phyloP scores from a whole-genome alignment of 2,329 filamentous ascomycete species.

The Aspergillus tanneri region DNA sequence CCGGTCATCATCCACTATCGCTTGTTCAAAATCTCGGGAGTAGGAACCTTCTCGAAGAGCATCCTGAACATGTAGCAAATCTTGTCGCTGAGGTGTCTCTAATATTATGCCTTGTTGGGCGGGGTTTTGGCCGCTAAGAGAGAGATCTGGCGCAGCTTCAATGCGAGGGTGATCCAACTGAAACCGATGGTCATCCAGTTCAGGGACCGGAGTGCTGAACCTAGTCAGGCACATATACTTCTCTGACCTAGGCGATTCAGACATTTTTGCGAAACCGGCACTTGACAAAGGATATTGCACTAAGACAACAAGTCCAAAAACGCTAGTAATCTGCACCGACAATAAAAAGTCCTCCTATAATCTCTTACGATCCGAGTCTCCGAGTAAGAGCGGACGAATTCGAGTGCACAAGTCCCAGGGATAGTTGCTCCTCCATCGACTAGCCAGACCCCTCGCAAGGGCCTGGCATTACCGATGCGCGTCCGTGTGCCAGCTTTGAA shows the following conservation, averaged over 20 bases:
- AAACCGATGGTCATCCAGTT: constrained; percentile 81
- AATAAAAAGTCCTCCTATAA: not conserved
- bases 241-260: constrained; percentile 64
- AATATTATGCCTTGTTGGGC: constrained; percentile 49
- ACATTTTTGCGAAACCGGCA: constrained; percentile 35
- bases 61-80: constrained; percentile 49
- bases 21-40: constrained; percentile 83
- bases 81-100: constrained; percentile 50
- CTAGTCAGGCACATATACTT: constrained; percentile 57
- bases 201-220: constrained; percentile 63
- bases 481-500: constrained; percentile 37
- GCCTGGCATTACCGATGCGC: constrained; percentile 41
- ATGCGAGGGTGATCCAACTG: constrained; percentile 39
- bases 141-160: constrained; percentile 40
- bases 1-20: constrained; percentile 72
- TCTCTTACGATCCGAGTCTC: constrained; percentile 7
- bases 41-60: constrained; percentile 48
- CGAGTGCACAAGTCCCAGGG: constrained; percentile 28
- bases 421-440: constrained; percentile 36
- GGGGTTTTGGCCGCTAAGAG: constrained; percentile 36
- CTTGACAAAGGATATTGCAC: not conserved
- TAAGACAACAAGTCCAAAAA: not conserved
- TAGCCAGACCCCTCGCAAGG: constrained; percentile 46
- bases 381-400: constrained; percentile 20
- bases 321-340: constrained; percentile 3